phyloP scores from a whole-genome alignment of 306 rosid genomes.

The Citrullus mucosospermus region DNA sequence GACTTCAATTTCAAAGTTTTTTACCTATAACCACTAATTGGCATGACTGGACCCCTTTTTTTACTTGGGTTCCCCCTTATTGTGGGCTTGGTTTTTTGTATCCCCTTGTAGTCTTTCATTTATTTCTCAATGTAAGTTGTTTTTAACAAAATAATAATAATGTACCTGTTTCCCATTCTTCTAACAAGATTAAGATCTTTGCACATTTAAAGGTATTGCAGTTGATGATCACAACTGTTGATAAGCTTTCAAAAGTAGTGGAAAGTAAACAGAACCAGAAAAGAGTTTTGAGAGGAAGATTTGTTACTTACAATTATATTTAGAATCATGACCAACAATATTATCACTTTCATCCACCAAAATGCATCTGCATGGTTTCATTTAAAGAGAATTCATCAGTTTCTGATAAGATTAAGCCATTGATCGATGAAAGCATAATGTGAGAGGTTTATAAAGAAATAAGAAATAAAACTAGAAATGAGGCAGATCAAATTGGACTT shows the following conservation, averaged over 20 bases:
- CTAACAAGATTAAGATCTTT: neutral
- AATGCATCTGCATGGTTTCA: constrained; percentile 59
- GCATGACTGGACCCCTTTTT: too few species aligned
- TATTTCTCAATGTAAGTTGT: too few species aligned
- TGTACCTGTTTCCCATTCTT: too few species aligned
- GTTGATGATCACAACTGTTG: neutral
- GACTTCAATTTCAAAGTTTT: too few species aligned
- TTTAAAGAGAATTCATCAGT: constrained; percentile 10
- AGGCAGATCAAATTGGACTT: neutral
- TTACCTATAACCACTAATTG: too few species aligned
- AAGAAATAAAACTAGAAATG: neutral
- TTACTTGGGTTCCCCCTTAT: too few species aligned
- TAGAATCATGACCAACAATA: constrained; percentile 86
- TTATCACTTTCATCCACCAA: constrained; percentile 84
- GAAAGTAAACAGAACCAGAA: neutral
- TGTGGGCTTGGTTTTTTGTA: too few species aligned
- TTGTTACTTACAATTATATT: constrained; percentile 73
- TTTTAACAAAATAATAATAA: too few species aligned
- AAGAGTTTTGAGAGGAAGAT: neutral
- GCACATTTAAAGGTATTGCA: neutral
- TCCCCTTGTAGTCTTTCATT: too few species aligned
- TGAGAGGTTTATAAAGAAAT: neutral
- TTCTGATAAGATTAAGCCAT: neutral
- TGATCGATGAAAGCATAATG: neutral
- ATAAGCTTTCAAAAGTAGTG: neutral